phyloP scores from a whole-genome alignment of 1,284 basidiomycete genomes.

The Coniferiporia weirii region DNA sequence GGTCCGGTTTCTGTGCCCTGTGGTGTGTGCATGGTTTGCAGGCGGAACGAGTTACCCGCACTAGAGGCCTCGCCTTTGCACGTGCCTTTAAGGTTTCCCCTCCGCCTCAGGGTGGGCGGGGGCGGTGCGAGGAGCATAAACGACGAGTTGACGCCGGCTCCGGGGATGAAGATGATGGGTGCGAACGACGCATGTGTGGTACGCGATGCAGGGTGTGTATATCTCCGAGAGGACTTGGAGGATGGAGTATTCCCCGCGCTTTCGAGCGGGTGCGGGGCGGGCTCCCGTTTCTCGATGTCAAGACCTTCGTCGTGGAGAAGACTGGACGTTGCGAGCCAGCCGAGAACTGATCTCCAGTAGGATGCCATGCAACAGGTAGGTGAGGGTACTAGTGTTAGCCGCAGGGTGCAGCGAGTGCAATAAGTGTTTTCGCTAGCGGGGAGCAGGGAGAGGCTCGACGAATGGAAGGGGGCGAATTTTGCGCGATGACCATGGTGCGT shows the following conservation, averaged over 20 bases:
- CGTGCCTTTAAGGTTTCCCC: background rate
- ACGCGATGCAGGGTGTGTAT: background rate
- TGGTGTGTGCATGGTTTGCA: too few species aligned
- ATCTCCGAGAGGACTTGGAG: too few species aligned
- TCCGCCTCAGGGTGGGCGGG: background rate
- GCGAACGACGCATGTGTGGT: conserved; percentile 3
- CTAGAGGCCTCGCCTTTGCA: too few species aligned
- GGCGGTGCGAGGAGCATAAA: conserved; percentile 9
- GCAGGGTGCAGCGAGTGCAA: too few species aligned
- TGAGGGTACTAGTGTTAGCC: background rate
- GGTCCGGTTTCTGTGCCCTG: too few species aligned
- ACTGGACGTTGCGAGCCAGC: conserved; percentile 6
- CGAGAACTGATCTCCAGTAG: conserved; percentile 3
- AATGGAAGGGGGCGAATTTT: background rate
- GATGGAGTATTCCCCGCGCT: too few species aligned
- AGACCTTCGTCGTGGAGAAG: background rate
- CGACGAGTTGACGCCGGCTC: conserved; percentile 11
- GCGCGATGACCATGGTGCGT: background rate
- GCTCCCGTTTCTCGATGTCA: background rate
- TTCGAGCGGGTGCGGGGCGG: background rate
- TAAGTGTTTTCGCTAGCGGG: background rate
- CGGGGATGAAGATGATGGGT: conserved; percentile 12
- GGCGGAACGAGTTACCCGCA: too few species aligned
- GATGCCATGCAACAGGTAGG: background rate
- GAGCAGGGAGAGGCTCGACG: too few species aligned